phyloP scores from a whole-genome alignment of 2,329 filamentous ascomycete genomes.

The Alternaria dauci region DNA sequence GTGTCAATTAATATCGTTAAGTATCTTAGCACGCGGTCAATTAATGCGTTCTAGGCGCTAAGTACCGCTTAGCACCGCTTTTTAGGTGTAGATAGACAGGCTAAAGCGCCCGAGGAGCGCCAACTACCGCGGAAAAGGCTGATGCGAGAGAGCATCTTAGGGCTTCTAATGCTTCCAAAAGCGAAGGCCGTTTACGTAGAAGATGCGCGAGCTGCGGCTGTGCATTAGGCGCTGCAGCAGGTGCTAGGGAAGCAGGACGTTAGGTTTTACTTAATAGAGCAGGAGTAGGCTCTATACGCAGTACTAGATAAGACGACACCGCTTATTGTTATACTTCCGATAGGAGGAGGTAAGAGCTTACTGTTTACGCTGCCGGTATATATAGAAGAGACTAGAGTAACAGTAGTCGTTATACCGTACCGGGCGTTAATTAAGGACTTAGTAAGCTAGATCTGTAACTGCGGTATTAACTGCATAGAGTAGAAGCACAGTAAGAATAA shows the following conservation, averaged over 20 bases:
- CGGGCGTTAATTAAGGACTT: conserved; percentile 21
- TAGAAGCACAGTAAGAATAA: conserved; percentile 21
- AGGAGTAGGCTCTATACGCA: conserved; percentile 12
- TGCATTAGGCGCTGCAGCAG: background rate
- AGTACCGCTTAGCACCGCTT: background rate
- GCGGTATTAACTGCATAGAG: conserved; percentile 14
- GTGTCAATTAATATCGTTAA: conserved; percentile 29
- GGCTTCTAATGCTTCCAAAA: background rate
- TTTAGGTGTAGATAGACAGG: background rate
- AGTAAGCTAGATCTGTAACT: conserved; percentile 3
- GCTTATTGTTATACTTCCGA: conserved; percentile 30
- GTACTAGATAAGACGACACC: conserved; percentile 22
- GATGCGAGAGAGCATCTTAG: too few relatives aligned
- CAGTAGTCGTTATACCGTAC: conserved; percentile 28
- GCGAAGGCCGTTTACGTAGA: background rate
- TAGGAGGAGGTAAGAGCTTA: conserved; percentile 32
- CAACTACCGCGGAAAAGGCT: too few relatives aligned
- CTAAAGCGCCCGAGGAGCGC: background rate
- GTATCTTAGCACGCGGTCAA: conserved; percentile 29
- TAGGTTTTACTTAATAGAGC: conserved; percentile 16
- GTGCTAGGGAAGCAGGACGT: conserved; percentile 11
- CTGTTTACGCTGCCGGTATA: conserved; percentile 30
- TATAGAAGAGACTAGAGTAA: conserved; percentile 14
- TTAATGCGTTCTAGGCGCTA: conserved; percentile 28
- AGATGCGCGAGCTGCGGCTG: background rate